Base-by-base conservation (phyloP, 768 basidiomycete genomes). In the Infundibulicybe gibba region DNA sequence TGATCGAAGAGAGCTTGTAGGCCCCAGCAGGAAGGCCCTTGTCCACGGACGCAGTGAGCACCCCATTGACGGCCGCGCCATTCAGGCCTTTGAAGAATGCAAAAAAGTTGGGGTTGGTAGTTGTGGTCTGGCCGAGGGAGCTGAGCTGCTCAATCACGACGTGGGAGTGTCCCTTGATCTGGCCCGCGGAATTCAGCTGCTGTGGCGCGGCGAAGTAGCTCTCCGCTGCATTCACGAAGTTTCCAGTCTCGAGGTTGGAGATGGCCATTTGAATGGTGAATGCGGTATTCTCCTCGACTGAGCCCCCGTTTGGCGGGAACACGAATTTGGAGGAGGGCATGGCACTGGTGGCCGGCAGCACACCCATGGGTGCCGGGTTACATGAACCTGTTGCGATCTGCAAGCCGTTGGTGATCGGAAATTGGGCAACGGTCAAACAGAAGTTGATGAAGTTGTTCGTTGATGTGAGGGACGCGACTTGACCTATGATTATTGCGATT, bases 381-480 rank as follows among this genome's bases (percentile, higher is more conserved):
- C 81, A 77, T 40, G 80, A 82, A 31, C 76, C 78, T 31, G 66
- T 66, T n/a, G 61, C 56, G 52, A 77, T 68, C 54, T 75, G 79
- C 50, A 71, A 61, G 30, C 80, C 81, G 59, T 82, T 68, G 37
- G 80, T 81, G 56, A 82, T 65, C 12, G 75, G 74, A 39, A 72
- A 61, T 44, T 73, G 63, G 41, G 71, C 63, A 9, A 63, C 61
- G 10, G 68, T 72, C 31, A 69, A 54, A 56, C 78, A 82, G 58
- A 72, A 74, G 66, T 79, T 77, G 66, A 79, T 76, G 57, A 79
- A 85, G 67, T 84, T 84, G 67, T 85, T 81, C 15, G 61, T 67
- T 13, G 76, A 77, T 1, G 77, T 77, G 44, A 75, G 60, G 5
- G 77, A 80, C 3, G 75, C 63, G 45, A 75, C 74, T 59, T 80